A percentile compares a stretch with the other conserved stretches of the same genome.
Evolutionary conservation across 805 yeast genomes (phyloP).

Genomic region (Monosporozyma solicola): DNA sequence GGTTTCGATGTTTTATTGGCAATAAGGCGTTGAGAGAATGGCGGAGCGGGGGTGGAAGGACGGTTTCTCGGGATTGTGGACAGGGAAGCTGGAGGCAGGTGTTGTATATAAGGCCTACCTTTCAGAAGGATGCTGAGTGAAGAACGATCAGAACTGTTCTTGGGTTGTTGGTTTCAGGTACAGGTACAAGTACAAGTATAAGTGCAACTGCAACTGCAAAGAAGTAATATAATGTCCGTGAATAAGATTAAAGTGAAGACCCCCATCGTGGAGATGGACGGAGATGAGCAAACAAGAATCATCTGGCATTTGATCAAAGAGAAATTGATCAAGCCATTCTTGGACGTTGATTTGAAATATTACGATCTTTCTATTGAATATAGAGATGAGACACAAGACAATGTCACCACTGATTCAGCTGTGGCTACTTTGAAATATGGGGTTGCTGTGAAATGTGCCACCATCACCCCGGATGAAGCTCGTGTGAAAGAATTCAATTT

Average conservation of each 20-base stretch:
- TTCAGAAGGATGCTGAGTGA: too few relatives aligned
- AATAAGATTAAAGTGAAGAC: constrained; percentile 67
- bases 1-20: too few relatives aligned
- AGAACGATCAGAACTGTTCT: too few relatives aligned
- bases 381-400: constrained; percentile 81
- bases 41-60: too few relatives aligned
- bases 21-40: too few relatives aligned
- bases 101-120: too few relatives aligned
- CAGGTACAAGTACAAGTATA: too few relatives aligned
- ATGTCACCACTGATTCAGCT: constrained; percentile 86
- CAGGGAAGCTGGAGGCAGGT: too few relatives aligned
- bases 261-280: constrained; percentile 95
- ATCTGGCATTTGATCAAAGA: constrained; percentile 90
- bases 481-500: constrained; percentile 84
- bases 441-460: constrained; percentile 95
- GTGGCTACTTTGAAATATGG: constrained; percentile 79
- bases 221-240: constrained; percentile 3
- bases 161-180: too few relatives aligned
- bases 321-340: constrained; percentile 72
- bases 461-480: constrained; percentile 97
- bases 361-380: constrained; percentile 82
- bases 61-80: too few relatives aligned
- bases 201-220: too few relatives aligned
- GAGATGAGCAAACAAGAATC: constrained; percentile 95
- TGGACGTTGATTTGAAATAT: constrained; percentile 82